phyloP scores from a whole-genome alignment of 352 stramenopile genomes.

The Pythium oligandrum region DNA sequence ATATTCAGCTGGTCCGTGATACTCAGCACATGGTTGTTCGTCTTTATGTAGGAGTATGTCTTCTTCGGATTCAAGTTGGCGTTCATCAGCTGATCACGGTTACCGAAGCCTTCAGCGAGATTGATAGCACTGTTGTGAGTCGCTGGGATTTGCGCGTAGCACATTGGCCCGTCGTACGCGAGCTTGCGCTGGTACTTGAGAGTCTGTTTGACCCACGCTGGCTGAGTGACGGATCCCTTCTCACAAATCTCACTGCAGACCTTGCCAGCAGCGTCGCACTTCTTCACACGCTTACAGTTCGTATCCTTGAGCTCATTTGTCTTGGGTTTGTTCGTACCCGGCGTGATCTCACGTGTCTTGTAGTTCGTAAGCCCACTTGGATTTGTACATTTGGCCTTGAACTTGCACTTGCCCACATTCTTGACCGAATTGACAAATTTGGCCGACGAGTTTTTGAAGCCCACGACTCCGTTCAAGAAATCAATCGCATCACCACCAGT shows the following conservation, averaged over 20 bases:
- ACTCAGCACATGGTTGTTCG: slow-evolving; percentile 61
- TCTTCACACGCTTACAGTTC: slow-evolving; percentile 26
- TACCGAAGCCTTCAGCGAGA: slow-evolving; percentile 46
- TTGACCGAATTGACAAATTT: slow-evolving; percentile 32
- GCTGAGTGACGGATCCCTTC: slow-evolving; percentile 22
- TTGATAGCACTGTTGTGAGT: slow-evolving; percentile 67
- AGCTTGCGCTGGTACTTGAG: slow-evolving; percentile 44
- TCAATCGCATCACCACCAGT: slow-evolving; percentile 24
- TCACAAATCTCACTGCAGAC: slow-evolving; percentile 45
- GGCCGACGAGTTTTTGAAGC: slow-evolving; percentile 18
- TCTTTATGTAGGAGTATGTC: slow-evolving; percentile 51
- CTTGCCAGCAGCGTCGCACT: slow-evolving; percentile 28
- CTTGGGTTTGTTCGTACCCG: slow-evolving; percentile 26
- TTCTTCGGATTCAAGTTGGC: slow-evolving; percentile 32
- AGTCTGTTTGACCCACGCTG: slow-evolving; percentile 32
- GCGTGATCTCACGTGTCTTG: slow-evolving; percentile 16
- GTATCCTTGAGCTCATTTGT: slow-evolving; percentile 26
- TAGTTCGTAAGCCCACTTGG: slow-evolving; percentile 26
- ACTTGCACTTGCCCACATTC: slow-evolving; percentile 20
- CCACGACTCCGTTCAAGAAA: slow-evolving; percentile 40
- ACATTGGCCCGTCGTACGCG: slow-evolving; percentile 32
- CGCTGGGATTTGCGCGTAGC: slow-evolving; percentile 36
- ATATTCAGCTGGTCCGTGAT: slow-evolving; percentile 52
- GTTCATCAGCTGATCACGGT: slow-evolving; percentile 59
- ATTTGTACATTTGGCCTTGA: slow-evolving; percentile 24